Conservation (phyloP, 2,329 filamentous ascomycete species). For the Trichothecium roseum region DNA sequence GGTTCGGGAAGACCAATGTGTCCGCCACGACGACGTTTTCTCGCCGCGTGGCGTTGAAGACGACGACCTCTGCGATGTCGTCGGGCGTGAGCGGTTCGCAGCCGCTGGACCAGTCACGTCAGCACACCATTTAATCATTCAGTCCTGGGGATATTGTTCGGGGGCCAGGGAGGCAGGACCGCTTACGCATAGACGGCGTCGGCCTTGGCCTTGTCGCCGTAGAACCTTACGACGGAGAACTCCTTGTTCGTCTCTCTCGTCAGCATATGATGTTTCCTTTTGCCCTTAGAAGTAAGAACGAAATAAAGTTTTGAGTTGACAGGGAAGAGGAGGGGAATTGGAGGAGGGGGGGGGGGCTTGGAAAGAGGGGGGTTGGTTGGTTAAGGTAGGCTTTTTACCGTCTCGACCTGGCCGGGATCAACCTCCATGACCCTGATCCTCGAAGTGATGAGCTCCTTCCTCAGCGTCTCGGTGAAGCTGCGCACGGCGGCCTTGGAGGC, state of each 20-base stretch:
- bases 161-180: too few species aligned
- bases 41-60: conserved; percentile 72
- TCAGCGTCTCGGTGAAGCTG: conserved; percentile 71
- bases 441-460: conserved; percentile 73
- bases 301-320: background rate
- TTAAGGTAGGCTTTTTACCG: conserved; percentile 36
- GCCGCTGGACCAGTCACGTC: conserved; percentile 33
- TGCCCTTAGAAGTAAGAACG: conserved; percentile 5
- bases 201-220: conserved; percentile 80
- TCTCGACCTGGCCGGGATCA: conserved; percentile 89
- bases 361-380: too few species aligned
- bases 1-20: conserved; percentile 76
- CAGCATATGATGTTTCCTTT: background rate
- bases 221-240: conserved; percentile 80
- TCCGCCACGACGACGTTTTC: conserved; percentile 91
- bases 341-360: background rate
- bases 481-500: conserved; percentile 84
- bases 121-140: too few species aligned
- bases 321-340: background rate
- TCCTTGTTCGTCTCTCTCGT: conserved; percentile 36
- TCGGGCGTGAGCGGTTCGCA: conserved; percentile 78
- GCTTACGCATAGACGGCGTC: conserved; percentile 78
- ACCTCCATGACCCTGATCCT: conserved; percentile 78
- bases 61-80: conserved; percentile 83
- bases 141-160: too few species aligned